Percentiles rank a stretch among this genome's conserved stretches.
phyloP scores from a whole-genome alignment of 176 grass and related monocot species.

The Triticum aestivum region IWGSC_CS_RefSeq_v2.1 NC_057794.1:374714245-374714744 shows the following conservation, averaged over 20 bases:
- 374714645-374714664: not conserved
- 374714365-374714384: constrained; percentile 84
- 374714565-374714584: not conserved
- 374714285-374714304: constrained; percentile 88
- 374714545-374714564: not conserved
- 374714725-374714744: not conserved
- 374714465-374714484: not conserved
- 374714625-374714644: not conserved
- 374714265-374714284: constrained; percentile 82
- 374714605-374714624: not conserved
- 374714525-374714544: not conserved
- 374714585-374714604: not conserved
- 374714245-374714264: constrained; percentile 64
- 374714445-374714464: constrained; percentile 21
- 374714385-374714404: constrained; percentile 94
- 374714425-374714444: constrained; percentile 59
- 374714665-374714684: too few species aligned
- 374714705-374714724: too few species aligned
- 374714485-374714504: not conserved
- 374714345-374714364: constrained; percentile 95
- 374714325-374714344: constrained; percentile 87
- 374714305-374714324: constrained; percentile 95
- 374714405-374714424: constrained; percentile 78
- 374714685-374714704: too few species aligned
- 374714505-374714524: not conserved